Base-by-base conservation (phyloP, 352 stramenopile genomes). In the Phytophthora hybrid region DNA sequence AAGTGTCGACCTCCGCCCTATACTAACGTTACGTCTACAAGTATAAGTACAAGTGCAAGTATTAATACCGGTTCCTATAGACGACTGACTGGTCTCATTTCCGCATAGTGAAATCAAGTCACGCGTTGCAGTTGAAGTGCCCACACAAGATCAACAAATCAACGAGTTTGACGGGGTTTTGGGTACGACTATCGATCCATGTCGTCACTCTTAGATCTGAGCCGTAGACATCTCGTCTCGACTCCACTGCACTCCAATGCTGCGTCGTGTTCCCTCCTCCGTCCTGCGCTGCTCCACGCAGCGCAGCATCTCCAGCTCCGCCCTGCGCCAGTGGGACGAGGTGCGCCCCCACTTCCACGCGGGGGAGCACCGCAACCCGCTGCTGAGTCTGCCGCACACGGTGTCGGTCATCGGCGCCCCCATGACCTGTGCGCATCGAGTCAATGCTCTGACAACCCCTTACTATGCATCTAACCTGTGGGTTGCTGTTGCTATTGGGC, bases 331-430 rank as follows among this genome's bases (percentile, higher is more conserved):
- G 54, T 94, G 85, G 79, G 79, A 86, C 70, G 69, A 93, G 66
- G 83, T 93, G 69, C 86, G 83, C 9, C 68, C 80, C n/a, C 87
- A 94, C 61, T 64, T 81, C 52, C 88, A 95, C 75, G 70, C 87
- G 5, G 66, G 58, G n/a, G 78, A 84, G 18, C 63, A 91, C 32
- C 70, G 63, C 65, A 95, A 93, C 72, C 70, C 81, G 61, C 59
- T 84, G 59, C 64, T 96, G 53, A 68, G 69, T 41, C 63, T 81
- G 51, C 89, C 89, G 46, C 82, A 92, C 60, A 95, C 90, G 0
- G 90, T 94, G 46, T 78, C 87, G 0, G 69, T 97, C 47, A 97
- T 97, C 54, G 90, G 90, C 71, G 90, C 88, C n/a, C 90, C 90
- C 23, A 97, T 97, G 90, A 97, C 89, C 10, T 90, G 90, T 96